Evolutionary conservation across 2,329 filamentous ascomycete genomes (phyloP), one percentile per base, ranked within the genome.

Genomic region (Diplocarpon rosae): DNA sequence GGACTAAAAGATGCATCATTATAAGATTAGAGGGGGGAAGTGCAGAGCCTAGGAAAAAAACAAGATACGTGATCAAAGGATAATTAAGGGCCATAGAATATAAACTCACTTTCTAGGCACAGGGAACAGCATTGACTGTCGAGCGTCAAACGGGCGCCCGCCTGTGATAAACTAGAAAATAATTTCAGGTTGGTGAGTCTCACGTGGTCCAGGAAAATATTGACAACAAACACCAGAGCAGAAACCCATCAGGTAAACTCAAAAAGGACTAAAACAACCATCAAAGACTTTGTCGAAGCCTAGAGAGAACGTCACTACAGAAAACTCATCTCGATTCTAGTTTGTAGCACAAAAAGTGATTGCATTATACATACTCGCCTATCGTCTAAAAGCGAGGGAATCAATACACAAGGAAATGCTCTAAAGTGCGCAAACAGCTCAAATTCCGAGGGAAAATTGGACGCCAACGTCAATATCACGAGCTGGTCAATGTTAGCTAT

Each of bases 391-490:
- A 52, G 38, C 42, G 48, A 55, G 54, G 56, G 51, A 60, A 59
- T 59, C 55, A 58, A 59, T 60, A 60, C 54, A 60, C 48, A 53
- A 52, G 45, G 47, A 54, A 45, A 52, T 45, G 47, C 46, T 52
- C 49, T 36, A 50, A 45, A 46, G 45, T 44, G 37, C 45, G 38
- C 41, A 44, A 47, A 47, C 40, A 52, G 53, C 53, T 62, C 46
- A 96, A 73, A 95, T 95, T 71, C 88, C 90, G 63, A 95, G 76
- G 58, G 80, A 85, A 70, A 94, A 95, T 71, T 94, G 86, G 59
- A 96, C 90, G 60, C 89, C 90, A 55, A 96, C 90, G 62, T 96
- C 92, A 62, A 95, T 95, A 59, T 95, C 89, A 61, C 90, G 85
- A 60, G 92, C 85, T 85, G 16, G 58, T 43, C 51, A 52, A 39